Base-by-base conservation (phyloP, 345 rosid species). In the Dipteronia sinensis region DNA sequence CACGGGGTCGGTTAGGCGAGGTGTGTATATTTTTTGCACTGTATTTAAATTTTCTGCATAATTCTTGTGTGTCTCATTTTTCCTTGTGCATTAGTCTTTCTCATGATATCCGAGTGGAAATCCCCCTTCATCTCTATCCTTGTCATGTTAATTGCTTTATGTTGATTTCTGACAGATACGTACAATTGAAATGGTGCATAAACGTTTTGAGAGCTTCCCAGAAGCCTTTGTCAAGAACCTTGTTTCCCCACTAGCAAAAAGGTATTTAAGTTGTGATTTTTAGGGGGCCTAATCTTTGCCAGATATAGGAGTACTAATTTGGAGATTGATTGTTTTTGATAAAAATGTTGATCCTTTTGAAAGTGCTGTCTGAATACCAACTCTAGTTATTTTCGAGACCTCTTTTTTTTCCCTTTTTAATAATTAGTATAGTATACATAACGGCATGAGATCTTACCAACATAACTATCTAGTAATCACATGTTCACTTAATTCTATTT, bases 161-260 rank as follows among this genome's bases (percentile, higher is more conserved):
- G 53, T 72, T 72, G 64, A 46, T 74, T 66, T 71, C 40, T 80
- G 72, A 66, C 83, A 96, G 99, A 96, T 96, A 82, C 97, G 98
- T 46, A 81, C 97, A 49, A 88, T 92, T 40, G 99, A 96, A 83
- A 96, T 96, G 99, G 82, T 96, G 75, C 98, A 94, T 79, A 96
- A 93, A 84, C 98, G 99, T 80, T 96, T 94, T 85, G 98, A 96
- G 94, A 90, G 93, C 87, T 96, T 96, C 75, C 99, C 99, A 19
- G 89, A 90, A 86, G 99, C 94, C 65, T 96, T 96, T 87, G 87
- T 87, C 69, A 80, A 90, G 83, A 91, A 89, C 79, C 99, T 96
- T 75, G 97, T 94, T 77, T 94, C 95, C 44, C 82, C 84, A 23
- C 82, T 81, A 71, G 89, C 78, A 16, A 87, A 79, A 77, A 87